These are phyloP conservation scores for Taphrina betulina DNA, from an alignment of 1,139 yeast genomes.

Conservation along the genomic window DNA sequence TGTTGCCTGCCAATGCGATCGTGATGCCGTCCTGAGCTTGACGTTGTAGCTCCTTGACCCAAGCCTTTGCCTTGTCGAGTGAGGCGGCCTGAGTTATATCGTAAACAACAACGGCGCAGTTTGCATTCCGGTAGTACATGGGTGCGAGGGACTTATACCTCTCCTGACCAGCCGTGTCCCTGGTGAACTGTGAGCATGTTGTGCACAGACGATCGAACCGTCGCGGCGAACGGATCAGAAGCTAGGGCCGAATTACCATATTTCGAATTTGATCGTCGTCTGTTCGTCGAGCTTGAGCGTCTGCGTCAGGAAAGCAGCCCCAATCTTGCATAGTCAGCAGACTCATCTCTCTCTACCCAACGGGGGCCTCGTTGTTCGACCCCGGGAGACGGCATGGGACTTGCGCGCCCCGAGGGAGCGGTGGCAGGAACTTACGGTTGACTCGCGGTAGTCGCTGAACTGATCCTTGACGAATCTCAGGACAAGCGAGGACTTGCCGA, in stretches of 20 bases:
- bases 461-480: constrained; percentile 91
- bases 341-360: too few relatives aligned
- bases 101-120: constrained; percentile 84
- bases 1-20: constrained; percentile 81
- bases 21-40: constrained; percentile 83
- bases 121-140: constrained; percentile 85
- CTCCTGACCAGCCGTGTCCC: constrained; percentile 96
- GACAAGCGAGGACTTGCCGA: constrained; percentile 79
- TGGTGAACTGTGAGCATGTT: constrained; percentile 41
- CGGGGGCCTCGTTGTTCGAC: too few relatives aligned
- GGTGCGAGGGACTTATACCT: constrained; percentile 86
- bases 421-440: constrained; percentile 61
- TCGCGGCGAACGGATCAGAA: neutral
- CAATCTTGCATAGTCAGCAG: constrained; percentile 49
- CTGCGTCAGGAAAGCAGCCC: constrained; percentile 91
- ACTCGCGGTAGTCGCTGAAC: constrained; percentile 89
- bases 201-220: too few relatives aligned
- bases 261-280: constrained; percentile 52
- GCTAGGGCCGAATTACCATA: constrained; percentile 44
- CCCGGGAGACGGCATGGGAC: too few relatives aligned
- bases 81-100: constrained; percentile 66
- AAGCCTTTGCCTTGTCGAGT: constrained; percentile 82
- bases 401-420: too few relatives aligned
- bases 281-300: constrained; percentile 65
- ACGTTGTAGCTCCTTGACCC: constrained; percentile 93